Evolutionary conservation across 768 basidiomycete species (phyloP).

Genomic region (Panaeolus cyanescens): DNA sequence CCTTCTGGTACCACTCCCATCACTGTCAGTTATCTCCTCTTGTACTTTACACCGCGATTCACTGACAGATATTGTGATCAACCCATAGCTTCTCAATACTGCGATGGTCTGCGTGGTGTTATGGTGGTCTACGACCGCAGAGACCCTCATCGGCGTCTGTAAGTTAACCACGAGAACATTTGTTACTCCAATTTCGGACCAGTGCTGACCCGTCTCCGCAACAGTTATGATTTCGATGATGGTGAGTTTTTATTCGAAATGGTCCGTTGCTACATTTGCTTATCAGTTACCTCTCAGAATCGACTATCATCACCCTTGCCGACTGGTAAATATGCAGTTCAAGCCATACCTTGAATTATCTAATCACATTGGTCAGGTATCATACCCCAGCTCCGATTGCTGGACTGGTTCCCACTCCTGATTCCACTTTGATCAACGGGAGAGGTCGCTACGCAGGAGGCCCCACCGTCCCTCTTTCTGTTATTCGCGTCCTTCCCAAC

Average conservation of each 20-base stretch:
- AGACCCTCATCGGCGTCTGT: conserved; percentile 26
- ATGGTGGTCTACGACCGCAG: conserved; percentile 40
- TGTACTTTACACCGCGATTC: conserved; percentile 16
- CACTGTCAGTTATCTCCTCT: conserved; percentile 18
- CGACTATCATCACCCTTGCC: conserved; percentile 46
- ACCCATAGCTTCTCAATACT: conserved; percentile 42
- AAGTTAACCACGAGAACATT: background rate
- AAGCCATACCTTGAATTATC: background rate
- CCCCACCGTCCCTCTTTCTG: conserved; percentile 33
- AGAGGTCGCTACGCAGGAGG: conserved; percentile 40
- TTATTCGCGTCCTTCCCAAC: conserved; percentile 38
- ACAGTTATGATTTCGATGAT: conserved; percentile 43
- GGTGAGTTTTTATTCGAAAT: conserved; percentile 26
- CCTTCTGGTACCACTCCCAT: conserved; percentile 40
- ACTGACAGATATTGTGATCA: too few relatives aligned
- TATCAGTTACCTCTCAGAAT: conserved; percentile 19
- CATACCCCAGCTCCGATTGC: conserved; percentile 20
- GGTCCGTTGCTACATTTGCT: conserved; percentile 1
- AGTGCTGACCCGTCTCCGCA: background rate
- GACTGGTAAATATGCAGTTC: conserved; percentile 36
- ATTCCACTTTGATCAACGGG: conserved; percentile 44
- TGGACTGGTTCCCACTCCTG: conserved; percentile 22
- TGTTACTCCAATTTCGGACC: background rate
- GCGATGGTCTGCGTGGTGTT: conserved; percentile 47
- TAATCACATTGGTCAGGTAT: conserved; percentile 15